These are phyloP conservation scores for Monosiga brevicollis DNA, from an alignment of 78 protist species.

Conservation along the genomic window DNA sequence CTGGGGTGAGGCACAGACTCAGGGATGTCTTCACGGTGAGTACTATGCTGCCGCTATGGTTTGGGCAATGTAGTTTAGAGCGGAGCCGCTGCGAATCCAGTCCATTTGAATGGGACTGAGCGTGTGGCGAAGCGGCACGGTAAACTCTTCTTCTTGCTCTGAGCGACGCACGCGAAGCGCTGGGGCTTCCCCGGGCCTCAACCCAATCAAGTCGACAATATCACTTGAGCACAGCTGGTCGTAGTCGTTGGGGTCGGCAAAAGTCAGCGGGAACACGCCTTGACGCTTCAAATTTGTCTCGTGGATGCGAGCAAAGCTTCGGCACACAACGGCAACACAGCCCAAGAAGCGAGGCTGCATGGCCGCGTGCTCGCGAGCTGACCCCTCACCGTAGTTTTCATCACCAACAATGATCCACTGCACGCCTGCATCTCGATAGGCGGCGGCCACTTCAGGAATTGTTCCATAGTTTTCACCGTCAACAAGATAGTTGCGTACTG, in stretches of 20 bases:
- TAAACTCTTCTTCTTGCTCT: neutral
- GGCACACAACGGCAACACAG: conserved; percentile 60
- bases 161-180: neutral
- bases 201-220: neutral
- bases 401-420: conserved; percentile 83
- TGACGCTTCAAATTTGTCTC: conserved; percentile 88
- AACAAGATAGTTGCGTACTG: conserved; percentile 49
- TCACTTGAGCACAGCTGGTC: conserved; percentile 33
- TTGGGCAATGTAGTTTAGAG: conserved; percentile 67
- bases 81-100: conserved; percentile 82
- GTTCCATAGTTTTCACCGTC: conserved; percentile 10
- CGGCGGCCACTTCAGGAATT: conserved; percentile 68
- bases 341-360: conserved; percentile 79
- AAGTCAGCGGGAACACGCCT: conserved; percentile 81
- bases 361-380: conserved; percentile 92
- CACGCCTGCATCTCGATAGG: conserved; percentile 54
- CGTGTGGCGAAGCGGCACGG: conserved; percentile 51
- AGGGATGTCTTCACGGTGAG: neutral
- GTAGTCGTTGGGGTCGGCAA: conserved; percentile 78
- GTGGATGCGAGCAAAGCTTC: conserved; percentile 88
- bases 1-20: neutral
- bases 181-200: neutral
- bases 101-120: conserved; percentile 70
- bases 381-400: conserved; percentile 86
- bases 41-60: neutral